Percentiles rank a stretch among this genome's conserved stretches.
Evolutionary conservation across 169 alveolate species (phyloP).

Genomic region (Besnoitia besnoiti): DNA sequence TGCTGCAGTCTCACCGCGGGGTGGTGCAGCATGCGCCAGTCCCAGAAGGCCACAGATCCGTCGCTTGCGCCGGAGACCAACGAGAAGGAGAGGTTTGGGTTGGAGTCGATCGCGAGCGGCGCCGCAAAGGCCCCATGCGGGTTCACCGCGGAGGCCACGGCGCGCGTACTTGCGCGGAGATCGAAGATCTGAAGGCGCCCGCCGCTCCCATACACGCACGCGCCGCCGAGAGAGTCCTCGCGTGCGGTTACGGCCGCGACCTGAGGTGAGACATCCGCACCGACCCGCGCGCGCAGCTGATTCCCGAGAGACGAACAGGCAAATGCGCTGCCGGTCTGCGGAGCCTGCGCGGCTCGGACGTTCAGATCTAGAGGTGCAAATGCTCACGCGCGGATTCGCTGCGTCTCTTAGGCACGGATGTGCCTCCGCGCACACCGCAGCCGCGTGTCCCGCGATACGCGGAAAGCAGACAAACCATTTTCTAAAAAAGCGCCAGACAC

Average conservation of each 20-base stretch:
- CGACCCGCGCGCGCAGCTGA: too few relatives aligned
- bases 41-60: conserved; percentile 46
- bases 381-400: too few relatives aligned
- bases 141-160: neutral
- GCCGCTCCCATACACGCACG: neutral
- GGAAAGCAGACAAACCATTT: too few relatives aligned
- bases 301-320: too few relatives aligned
- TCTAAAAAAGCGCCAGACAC: neutral
- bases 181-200: neutral
- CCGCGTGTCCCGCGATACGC: too few relatives aligned
- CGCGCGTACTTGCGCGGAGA: neutral
- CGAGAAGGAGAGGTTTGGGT: conserved; percentile 6
- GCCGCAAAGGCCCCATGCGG: conserved; percentile 52
- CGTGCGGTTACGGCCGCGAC: neutral
- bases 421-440: too few relatives aligned
- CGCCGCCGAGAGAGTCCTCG: neutral
- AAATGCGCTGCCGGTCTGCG: too few relatives aligned
- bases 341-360: too few relatives aligned
- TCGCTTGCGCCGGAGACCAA: conserved; percentile 43
- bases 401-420: too few relatives aligned
- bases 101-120: conserved; percentile 6
- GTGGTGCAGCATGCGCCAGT: neutral
- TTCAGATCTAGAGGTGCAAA: too few relatives aligned
- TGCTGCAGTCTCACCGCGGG: too few relatives aligned
- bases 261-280: too few relatives aligned